Evolutionary conservation across 2,329 filamentous ascomycete genomes (phyloP).

Genomic region (Fusarium compactum): DNA sequence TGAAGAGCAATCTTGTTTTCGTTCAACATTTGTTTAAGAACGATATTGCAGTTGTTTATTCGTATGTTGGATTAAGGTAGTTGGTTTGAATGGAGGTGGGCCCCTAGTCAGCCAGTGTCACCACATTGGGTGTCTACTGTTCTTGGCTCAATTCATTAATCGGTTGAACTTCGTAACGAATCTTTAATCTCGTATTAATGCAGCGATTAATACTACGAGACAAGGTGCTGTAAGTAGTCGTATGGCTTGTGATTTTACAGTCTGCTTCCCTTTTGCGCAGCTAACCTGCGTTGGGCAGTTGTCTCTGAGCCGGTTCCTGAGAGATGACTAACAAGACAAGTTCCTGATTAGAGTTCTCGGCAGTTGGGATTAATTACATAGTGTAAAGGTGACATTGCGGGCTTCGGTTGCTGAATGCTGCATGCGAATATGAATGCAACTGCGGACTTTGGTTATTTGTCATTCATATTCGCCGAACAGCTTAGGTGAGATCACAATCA

Average conservation of each 20-base stretch:
- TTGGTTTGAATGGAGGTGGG: not conserved
- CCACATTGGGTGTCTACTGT: not conserved
- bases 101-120: not conserved
- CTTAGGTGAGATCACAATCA: not conserved
- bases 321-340: not conserved
- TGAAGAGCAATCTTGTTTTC: accelerated
- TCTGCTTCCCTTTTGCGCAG: not conserved
- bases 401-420: not conserved
- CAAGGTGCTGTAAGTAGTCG: not conserved
- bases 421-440: not conserved
- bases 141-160: not conserved
- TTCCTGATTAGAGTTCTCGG: not conserved
- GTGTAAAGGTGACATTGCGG: not conserved
- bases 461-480: not conserved
- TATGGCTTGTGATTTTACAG: not conserved
- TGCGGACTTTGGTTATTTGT: not conserved
- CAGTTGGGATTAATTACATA: not conserved
- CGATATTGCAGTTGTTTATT: not conserved
- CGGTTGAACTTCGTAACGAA: not conserved
- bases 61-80: constrained; percentile 1
- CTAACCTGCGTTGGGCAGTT: not conserved
- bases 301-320: not conserved
- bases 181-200: not conserved
- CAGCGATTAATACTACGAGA: not conserved
- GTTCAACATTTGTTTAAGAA: no score